These are phyloP conservation scores for Phytophthora kernoviae DNA, from an alignment of 352 stramenopile species.

Conservation along the genomic window DNA sequence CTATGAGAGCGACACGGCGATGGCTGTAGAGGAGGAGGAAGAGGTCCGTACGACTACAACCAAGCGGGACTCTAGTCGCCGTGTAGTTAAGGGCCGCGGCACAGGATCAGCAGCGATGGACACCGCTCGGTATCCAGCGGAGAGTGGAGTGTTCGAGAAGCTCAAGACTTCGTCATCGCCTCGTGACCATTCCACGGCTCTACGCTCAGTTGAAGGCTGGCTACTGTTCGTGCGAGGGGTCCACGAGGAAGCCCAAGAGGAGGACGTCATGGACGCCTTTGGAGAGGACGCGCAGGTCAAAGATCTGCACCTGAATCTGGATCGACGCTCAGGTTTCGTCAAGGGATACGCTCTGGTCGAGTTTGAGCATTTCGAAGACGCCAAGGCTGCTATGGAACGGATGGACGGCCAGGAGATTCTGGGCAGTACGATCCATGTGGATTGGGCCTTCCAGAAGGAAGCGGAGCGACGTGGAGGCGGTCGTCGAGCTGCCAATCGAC, in stretches of 20 bases:
- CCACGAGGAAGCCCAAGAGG: constrained; percentile 96
- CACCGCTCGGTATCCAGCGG: constrained; percentile 65
- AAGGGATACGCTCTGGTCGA: constrained; percentile 97
- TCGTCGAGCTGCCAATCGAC: constrained; percentile 37
- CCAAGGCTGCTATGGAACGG: constrained; percentile 89
- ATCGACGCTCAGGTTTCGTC: constrained; percentile 95
- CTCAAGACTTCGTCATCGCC: constrained; percentile 31
- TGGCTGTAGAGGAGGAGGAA: constrained; percentile 80
- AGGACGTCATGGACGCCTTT: constrained; percentile 96
- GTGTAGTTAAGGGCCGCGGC: constrained; percentile 77
- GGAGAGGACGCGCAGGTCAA: constrained; percentile 95
- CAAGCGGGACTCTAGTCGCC: constrained; percentile 20
- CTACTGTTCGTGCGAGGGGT: constrained; percentile 95
- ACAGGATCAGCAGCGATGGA: constrained; percentile 72
- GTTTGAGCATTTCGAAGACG: constrained; percentile 92
- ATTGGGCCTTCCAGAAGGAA: constrained; percentile 93
- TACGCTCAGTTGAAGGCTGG: constrained; percentile 95
- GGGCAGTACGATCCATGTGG: constrained; percentile 88
- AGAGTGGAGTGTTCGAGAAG: constrained; percentile 85
- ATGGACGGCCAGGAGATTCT: constrained; percentile 94
- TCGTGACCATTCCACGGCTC: constrained; percentile 53
- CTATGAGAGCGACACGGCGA: constrained; percentile 89
- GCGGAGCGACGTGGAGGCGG: constrained; percentile 36
- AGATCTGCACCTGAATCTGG: constrained; percentile 96
- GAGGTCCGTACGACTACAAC: constrained; percentile 36